phyloP scores from a whole-genome alignment of 179 eudicot genomes.

The Silene vulgaris region DNA sequence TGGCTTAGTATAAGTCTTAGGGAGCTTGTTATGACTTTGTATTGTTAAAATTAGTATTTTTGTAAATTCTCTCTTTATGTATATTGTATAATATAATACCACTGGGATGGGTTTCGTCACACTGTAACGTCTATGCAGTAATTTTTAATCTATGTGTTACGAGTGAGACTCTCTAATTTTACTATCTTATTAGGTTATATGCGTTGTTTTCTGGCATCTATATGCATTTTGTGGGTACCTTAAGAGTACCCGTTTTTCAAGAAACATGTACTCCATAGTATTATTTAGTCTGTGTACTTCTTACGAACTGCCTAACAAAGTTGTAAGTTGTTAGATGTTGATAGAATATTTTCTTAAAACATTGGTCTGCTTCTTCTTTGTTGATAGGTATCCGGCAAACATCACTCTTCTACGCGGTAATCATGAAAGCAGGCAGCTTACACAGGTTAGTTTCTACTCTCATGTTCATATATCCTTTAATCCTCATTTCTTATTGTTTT shows the following conservation, averaged over 20 bases:
- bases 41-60: too few species aligned
- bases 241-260: not conserved
- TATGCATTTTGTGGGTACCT: not conserved
- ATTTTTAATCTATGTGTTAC: not conserved
- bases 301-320: not conserved
- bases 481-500: not conserved
- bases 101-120: too few species aligned
- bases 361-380: constrained; percentile 18
- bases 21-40: not conserved
- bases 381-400: constrained; percentile 81
- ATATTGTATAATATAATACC: too few species aligned
- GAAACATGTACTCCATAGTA: not conserved
- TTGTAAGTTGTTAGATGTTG: not conserved
- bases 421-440: constrained; percentile 95
- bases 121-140: not conserved
- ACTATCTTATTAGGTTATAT: not conserved
- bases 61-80: not conserved
- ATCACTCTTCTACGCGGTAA: constrained; percentile 96
- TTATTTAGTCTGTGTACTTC: not conserved
- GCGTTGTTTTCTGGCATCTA: not conserved
- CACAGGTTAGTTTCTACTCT: constrained; percentile 51
- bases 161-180: not conserved
- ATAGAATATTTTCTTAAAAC: not conserved
- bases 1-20: not conserved
- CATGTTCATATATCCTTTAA: not conserved